Conservation (phyloP, 2,329 filamentous ascomycete genomes). For the Ceratocystis albifundus region DNA sequence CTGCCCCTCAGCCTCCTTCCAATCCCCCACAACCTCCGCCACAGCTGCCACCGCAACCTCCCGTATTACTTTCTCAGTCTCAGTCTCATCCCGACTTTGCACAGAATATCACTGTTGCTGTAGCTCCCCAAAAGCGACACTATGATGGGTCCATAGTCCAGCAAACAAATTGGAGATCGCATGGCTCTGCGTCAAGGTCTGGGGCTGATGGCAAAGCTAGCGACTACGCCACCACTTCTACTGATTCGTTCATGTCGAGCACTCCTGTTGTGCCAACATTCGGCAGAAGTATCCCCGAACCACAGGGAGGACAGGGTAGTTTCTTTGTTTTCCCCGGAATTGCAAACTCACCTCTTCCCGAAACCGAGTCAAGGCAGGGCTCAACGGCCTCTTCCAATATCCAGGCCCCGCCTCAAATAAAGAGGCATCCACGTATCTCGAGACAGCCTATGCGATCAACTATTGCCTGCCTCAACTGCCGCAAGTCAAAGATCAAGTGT, state of each 20-base stretch:
- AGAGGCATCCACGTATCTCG: slow-evolving; percentile 36
- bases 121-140: slow-evolving; percentile 13
- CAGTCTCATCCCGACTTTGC: background rate
- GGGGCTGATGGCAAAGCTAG: background rate
- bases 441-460: slow-evolving; percentile 57
- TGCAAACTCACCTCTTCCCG: background rate
- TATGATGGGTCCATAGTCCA: background rate
- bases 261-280: background rate
- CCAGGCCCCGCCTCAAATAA: slow-evolving; percentile 20
- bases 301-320: too few species aligned
- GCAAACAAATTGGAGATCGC: background rate
- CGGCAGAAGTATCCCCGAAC: background rate
- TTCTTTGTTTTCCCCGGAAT: background rate
- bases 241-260: background rate
- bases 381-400: background rate
- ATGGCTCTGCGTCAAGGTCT: background rate
- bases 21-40: background rate
- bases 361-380: background rate
- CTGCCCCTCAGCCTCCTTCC: background rate
- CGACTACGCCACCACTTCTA: background rate
- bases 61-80: background rate
- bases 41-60: background rate
- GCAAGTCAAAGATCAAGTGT: slow-evolving; percentile 77
- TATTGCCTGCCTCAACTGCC: slow-evolving; percentile 65
- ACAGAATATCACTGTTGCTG: background rate